Evolutionary conservation across 257 asterid species (phyloP).

Genomic region (Craterostigma plantagineum): DNA sequence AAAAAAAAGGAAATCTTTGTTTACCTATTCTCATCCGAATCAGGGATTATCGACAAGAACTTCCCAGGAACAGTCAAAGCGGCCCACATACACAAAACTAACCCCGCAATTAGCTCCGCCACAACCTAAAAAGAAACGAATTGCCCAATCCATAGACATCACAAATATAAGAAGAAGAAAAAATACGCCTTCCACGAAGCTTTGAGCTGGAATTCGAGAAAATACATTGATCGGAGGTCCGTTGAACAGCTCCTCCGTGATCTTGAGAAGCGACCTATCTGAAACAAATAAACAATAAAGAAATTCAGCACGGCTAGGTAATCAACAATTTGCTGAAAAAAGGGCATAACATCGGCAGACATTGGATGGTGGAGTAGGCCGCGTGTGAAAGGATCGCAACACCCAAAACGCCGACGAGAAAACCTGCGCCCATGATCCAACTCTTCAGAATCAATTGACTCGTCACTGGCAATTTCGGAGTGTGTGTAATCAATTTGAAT

Average conservation of each 20-base stretch:
- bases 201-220: neutral
- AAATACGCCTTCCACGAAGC: neutral
- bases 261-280: constrained; percentile 84
- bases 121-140: constrained; percentile 46
- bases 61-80: constrained; percentile 79
- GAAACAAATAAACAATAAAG: constrained; percentile 12
- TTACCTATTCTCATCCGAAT: constrained; percentile 93
- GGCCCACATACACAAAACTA: constrained; percentile 66
- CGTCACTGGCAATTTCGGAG: too few relatives aligned
- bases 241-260: constrained; percentile 73
- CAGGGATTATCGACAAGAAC: constrained; percentile 68
- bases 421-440: constrained; percentile 46
- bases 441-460: neutral
- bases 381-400: constrained; percentile 66
- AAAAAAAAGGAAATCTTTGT: neutral
- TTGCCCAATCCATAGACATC: neutral
- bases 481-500: too few relatives aligned
- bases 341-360: constrained; percentile 16
- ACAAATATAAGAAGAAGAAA: neutral
- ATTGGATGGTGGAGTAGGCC: constrained; percentile 66
- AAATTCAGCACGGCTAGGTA: constrained; percentile 1
- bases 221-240: constrained; percentile 68
- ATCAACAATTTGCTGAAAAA: constrained; percentile 1
- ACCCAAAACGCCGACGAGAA: constrained; percentile 63
- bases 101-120: constrained; percentile 44